Percentiles rank a stretch among this genome's conserved stretches.
Conservation (phyloP, 345 rosid genomes). For the Citrus australasica region DNA sequence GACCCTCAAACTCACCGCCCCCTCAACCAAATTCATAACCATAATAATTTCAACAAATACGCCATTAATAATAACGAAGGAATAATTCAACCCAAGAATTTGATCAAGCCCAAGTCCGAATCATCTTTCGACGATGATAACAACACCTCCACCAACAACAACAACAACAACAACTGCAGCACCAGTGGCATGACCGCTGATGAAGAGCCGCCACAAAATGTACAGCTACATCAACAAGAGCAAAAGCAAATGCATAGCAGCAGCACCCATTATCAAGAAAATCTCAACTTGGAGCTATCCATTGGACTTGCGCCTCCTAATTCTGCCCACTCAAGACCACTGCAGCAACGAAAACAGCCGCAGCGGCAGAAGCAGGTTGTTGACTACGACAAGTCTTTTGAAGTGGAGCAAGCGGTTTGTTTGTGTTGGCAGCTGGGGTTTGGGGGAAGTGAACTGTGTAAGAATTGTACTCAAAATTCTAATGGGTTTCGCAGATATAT, state of each 20-base stretch:
- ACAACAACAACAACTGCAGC: slow-evolving; percentile 24
- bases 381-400: slow-evolving; percentile 4
- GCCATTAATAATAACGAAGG: not conserved
- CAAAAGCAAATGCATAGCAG: slow-evolving; percentile 2
- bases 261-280: not conserved
- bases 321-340: slow-evolving; percentile 42
- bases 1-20: slow-evolving; percentile 55
- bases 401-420: slow-evolving; percentile 27
- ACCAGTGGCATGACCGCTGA: slow-evolving; percentile 59
- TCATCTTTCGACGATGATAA: slow-evolving; percentile 24
- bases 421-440: slow-evolving; percentile 50
- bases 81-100: not conserved
- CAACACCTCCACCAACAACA: slow-evolving; percentile 22
- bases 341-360: not conserved
- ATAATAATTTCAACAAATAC: not conserved
- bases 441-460: slow-evolving; percentile 32
- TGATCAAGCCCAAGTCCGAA: slow-evolving; percentile 19
- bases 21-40: slow-evolving; percentile 19
- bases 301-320: slow-evolving; percentile 37
- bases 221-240: not conserved
- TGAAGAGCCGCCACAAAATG: slow-evolving; percentile 32
- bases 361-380: not conserved
- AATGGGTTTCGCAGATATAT: slow-evolving; percentile 26
- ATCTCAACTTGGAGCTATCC: slow-evolving; percentile 47
- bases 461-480: slow-evolving; percentile 33